Base-by-base conservation (phyloP, 345 rosid genomes). In the Eucalyptus microcorys region DNA sequence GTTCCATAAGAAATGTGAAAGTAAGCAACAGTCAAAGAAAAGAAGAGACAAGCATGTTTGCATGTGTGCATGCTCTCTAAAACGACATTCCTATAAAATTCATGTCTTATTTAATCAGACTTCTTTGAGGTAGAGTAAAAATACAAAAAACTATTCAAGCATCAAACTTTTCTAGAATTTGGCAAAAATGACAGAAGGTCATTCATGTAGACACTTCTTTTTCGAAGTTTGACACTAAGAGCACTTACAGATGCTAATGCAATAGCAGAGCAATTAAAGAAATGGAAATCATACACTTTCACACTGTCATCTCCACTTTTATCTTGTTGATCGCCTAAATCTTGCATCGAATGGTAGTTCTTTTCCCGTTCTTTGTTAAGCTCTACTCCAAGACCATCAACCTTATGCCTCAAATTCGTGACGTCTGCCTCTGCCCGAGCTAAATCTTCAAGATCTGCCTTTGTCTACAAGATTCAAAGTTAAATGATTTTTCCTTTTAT, bases 381-480 rank as follows among this genome's bases (percentile, higher is more conserved):
- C 91, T 92, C 94, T 79, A 71, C 85, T 61, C 91, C 91, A 86
- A 97, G 96, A 90, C 94, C 94, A 89, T 95, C 94, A 79, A 94
- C 91, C 93, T 93, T 96, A 88, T 93, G 92, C 90, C 91, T 93
- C 94, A 96, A 93, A 86, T 93, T 93, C 90, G 89, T 86, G 88
- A 95, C 88, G 57, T 97, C 98, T 84, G 92, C 92, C 93, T 96
- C 94, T 64, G 97, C 90, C 90, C 86, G 93, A 88, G 91, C 94
- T 89, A 97, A 92, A 89, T 96, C 99, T 89, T 94, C 90, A 88
- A 95, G 91, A 87, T 93, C 96, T 90, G 89, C 92, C 94, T 91
- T 96, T 57, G 92, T 89, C 99, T 96, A 93, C 87, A 87, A 88
- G 89, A 92, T 40, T 43, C 47, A 84, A 85, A 88, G 43, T 87